Percentiles rank a stretch among this genome's conserved stretches.
Conservation (phyloP, 208 protist genomes). For the Acanthamoeba comandoni region DNA sequence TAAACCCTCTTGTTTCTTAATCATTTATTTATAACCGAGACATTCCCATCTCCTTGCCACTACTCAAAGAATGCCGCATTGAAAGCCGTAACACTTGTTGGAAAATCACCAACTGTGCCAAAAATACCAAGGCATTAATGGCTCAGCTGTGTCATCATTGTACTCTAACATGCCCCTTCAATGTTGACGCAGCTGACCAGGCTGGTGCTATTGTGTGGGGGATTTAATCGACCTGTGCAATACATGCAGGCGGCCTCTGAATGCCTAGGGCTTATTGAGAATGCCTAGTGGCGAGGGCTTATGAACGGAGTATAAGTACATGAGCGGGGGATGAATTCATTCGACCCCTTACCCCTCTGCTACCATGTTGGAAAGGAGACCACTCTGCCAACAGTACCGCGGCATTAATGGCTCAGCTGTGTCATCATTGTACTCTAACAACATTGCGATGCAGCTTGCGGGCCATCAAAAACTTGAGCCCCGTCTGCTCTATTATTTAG, state of each 20-base stretch:
- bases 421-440: neutral
- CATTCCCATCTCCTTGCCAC: too few relatives aligned
- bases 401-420: neutral
- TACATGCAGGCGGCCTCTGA: too few relatives aligned
- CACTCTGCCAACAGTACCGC: neutral
- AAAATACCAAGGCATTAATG: neutral
- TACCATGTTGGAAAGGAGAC: slow-evolving; percentile 6
- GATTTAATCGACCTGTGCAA: neutral
- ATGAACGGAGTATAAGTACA: neutral
- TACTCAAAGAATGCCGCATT: too few relatives aligned
- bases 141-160: neutral
- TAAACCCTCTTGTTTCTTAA: too few relatives aligned
- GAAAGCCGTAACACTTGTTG: too few relatives aligned
- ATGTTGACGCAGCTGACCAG: slow-evolving; percentile 4
- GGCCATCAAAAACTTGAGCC: too few relatives aligned
- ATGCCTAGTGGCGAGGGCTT: too few relatives aligned
- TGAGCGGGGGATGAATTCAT: neutral
- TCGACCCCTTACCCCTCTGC: neutral
- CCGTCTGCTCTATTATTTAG: too few relatives aligned
- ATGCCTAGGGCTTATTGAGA: too few relatives aligned
- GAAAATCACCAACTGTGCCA: slow-evolving; percentile 1
- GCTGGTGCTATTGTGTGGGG: neutral
- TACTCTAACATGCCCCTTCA: slow-evolving; percentile 1
- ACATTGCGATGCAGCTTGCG: too few relatives aligned
- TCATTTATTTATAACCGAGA: too few relatives aligned